phyloP scores from a whole-genome alignment of 164 flowering plant species.

The Vitis riparia region DNA sequence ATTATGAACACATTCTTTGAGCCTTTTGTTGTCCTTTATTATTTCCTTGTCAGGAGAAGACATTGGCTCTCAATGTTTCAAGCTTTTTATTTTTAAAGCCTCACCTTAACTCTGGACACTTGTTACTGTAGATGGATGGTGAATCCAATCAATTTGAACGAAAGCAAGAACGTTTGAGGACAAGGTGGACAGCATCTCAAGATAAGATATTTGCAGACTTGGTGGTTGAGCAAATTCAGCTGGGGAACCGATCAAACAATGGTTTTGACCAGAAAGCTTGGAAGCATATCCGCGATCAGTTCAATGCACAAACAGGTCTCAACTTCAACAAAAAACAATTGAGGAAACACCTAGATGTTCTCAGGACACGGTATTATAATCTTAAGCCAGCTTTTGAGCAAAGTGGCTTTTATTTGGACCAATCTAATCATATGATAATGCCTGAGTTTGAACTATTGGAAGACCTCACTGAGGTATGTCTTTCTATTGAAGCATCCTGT shows the following conservation, averaged over 20 bases:
- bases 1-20: too few relatives aligned
- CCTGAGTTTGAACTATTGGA: constrained; percentile 14
- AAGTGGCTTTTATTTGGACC: constrained; percentile 10
- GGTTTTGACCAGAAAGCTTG: constrained; percentile 17
- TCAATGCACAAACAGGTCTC: constrained; percentile 17
- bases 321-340: constrained; percentile 16
- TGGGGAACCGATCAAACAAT: constrained; percentile 12
- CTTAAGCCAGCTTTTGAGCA: constrained; percentile 15
- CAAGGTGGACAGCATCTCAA: constrained; percentile 17
- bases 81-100: constrained; percentile 3
- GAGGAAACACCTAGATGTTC: constrained; percentile 17
- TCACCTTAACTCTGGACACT: neutral
- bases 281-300: constrained; percentile 12
- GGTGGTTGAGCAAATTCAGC: constrained; percentile 19
- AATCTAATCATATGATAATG: constrained; percentile 3
- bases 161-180: constrained; percentile 16
- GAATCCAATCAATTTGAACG: constrained; percentile 4
- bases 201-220: constrained; percentile 20
- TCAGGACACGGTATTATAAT: constrained; percentile 18
- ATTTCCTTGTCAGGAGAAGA: too few relatives aligned
- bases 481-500: neutral
- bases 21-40: too few relatives aligned
- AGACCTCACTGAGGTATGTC: constrained; percentile 14
- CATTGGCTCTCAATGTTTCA: neutral
- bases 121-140: constrained; percentile 9